Evolutionary conservation across 1,139 yeast genomes (phyloP), one percentile per base, ranked within the genome.

Genomic region (Candida neerlandica): DNA sequence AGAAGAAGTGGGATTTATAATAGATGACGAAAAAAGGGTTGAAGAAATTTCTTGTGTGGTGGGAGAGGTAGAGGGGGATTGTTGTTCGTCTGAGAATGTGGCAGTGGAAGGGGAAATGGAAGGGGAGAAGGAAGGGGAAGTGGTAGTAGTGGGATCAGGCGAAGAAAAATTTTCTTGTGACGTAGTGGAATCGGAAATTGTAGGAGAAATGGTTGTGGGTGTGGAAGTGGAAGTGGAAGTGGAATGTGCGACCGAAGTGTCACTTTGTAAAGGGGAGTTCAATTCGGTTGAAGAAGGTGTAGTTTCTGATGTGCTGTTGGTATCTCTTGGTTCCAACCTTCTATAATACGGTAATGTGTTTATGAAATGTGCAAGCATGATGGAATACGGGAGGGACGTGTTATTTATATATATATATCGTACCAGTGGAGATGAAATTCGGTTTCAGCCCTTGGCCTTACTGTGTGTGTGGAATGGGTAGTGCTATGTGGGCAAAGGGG

Each of bases 161-260:
- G 27, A 23, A 23, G 40, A 35, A 35, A 35, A 35, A 35, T 35
- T 37, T 37, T 37, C 41, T 21, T 19, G 29, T 37, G 41, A 23
- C 29, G 27, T 10, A 37, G 41, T 10, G 14, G 38, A 16, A 10
- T 16, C 38, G 23, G 18, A 34, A 9, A 9, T 34, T n/a, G 21
- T 15, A 35, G 39, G 39, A 37, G 27, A 19, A 33, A 12, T 32
- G 6, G 7, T 32, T n/a, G 34, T 2, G n/a, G 18, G 6, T n/a
- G 35, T n/a, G 15, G 35, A 14, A 14, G 19, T 2, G 16, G 35
- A 33, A 10, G 19, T 14, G 9, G 35, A 33, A n/a, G 35, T 9
- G 16, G 35, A 14, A 33, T n/a, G 11, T 5, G 35, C 15, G 16
- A 18, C 11, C 7, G 15, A 33, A 6, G 14, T 4, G 15, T n/a